These are phyloP conservation scores for Penicillium riverlandense DNA, from an alignment of 495 filamentous ascomycete species.

Conservation along the genomic window DNA sequence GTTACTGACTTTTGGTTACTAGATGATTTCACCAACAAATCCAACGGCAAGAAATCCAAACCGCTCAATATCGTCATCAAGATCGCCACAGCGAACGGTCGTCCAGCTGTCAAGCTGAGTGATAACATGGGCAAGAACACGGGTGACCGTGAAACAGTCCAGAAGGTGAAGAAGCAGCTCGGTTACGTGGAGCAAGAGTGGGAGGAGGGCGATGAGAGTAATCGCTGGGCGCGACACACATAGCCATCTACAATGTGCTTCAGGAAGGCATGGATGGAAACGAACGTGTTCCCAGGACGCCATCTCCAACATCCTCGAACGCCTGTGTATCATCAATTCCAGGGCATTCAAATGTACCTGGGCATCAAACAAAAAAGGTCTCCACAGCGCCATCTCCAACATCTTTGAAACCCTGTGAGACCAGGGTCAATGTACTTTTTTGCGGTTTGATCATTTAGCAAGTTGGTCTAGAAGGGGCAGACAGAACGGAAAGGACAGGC, in stretches of 20 bases:
- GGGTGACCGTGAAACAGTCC: conserved; percentile 70
- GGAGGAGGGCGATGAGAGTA: conserved; percentile 75
- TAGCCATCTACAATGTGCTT: background rate
- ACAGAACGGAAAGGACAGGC: too few species aligned
- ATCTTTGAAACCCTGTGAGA: too few species aligned
- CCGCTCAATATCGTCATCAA: conserved; percentile 98
- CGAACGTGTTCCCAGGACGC: too few species aligned
- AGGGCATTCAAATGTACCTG: too few species aligned
- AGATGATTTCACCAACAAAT: conserved; percentile 72
- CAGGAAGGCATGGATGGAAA: too few species aligned
- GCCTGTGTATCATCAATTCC: too few species aligned
- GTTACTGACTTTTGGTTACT: background rate
- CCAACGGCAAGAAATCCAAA: conserved; percentile 71
- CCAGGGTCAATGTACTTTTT: too few species aligned
- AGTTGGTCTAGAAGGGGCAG: too few species aligned
- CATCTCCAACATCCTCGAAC: too few species aligned
- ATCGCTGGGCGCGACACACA: conserved; percentile 57
- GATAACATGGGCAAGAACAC: conserved; percentile 97
- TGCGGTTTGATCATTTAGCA: too few species aligned
- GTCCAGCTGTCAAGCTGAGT: conserved; percentile 89
- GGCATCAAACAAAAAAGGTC: too few species aligned
- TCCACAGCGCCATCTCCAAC: too few species aligned
- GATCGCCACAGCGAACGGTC: conserved; percentile 72
- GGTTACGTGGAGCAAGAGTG: conserved; percentile 82
- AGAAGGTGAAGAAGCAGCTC: conserved; percentile 73